These are phyloP conservation scores for Neurospora sp. DNA, from an alignment of 495 filamentous ascomycete genomes.

Conservation along the genomic window DNA sequence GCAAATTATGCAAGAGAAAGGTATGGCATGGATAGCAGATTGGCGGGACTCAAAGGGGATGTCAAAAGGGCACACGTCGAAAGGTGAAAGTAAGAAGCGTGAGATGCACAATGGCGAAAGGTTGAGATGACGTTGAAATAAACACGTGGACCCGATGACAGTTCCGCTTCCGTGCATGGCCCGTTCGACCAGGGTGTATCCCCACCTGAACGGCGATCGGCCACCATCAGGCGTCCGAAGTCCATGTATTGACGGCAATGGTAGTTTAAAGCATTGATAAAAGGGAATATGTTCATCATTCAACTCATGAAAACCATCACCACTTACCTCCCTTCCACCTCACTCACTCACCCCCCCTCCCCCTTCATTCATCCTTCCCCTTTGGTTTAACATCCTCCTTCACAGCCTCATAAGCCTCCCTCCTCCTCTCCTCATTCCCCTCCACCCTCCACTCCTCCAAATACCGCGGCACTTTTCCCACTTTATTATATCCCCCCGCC, in stretches of 20 bases:
- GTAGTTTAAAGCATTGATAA: too few relatives aligned
- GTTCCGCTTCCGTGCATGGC: not conserved
- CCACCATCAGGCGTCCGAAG: not conserved
- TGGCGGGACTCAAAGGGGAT: too few relatives aligned
- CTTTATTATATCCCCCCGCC: slow-evolving; percentile 43
- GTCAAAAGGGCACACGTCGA: too few relatives aligned
- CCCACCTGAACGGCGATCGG: not conserved
- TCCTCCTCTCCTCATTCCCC: slow-evolving; percentile 41
- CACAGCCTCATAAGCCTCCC: slow-evolving; percentile 37
- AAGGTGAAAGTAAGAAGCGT: too few relatives aligned
- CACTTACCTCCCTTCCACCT: not conserved
- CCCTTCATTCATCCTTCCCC: slow-evolving; percentile 10
- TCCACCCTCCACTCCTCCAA: slow-evolving; percentile 45
- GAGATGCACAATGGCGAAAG: too few relatives aligned
- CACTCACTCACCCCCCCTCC: not conserved
- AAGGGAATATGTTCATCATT: too few relatives aligned
- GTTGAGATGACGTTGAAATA: not conserved
- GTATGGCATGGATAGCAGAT: too few relatives aligned
- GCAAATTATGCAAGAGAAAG: too few relatives aligned
- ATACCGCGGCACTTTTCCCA: slow-evolving; percentile 53
- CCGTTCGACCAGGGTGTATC: not conserved
- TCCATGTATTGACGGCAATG: not conserved
- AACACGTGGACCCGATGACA: not conserved
- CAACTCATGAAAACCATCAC: too few relatives aligned
- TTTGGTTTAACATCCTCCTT: slow-evolving; percentile 15